phyloP scores from a whole-genome alignment of 2,329 filamentous ascomycete species.

The Aspergillus cejpii region DNA sequence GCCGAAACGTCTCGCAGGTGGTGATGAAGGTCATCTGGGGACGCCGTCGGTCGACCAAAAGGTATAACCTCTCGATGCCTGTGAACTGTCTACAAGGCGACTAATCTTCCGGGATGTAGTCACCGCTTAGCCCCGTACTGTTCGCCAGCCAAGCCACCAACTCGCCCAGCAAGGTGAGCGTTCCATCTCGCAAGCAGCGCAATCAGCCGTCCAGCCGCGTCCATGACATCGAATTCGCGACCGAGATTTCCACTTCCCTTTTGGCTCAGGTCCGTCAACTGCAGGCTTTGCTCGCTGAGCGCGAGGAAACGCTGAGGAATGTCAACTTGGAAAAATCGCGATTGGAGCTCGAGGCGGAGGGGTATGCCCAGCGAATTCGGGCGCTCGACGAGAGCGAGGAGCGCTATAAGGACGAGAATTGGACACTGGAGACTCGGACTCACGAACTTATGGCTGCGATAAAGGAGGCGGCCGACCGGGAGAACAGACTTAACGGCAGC shows the following conservation, averaged over 20 bases:
- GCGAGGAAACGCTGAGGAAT: slow-evolving; percentile 76
- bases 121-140: slow-evolving; percentile 64
- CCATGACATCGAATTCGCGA: slow-evolving; percentile 96
- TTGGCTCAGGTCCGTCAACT: slow-evolving; percentile 90
- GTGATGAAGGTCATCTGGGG: slow-evolving; percentile 49
- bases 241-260: slow-evolving; percentile 91
- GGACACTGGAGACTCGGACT: slow-evolving; percentile 87
- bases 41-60: slow-evolving; percentile 44
- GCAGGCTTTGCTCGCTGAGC: slow-evolving; percentile 75
- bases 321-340: slow-evolving; percentile 67
- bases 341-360: slow-evolving; percentile 75
- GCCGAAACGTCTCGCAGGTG: slow-evolving; percentile 70
- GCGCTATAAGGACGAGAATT: slow-evolving; percentile 96
- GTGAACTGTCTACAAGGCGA: background rate
- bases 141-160: slow-evolving; percentile 78
- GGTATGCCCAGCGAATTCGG: slow-evolving; percentile 70
- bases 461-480: slow-evolving; percentile 71
- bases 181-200: slow-evolving; percentile 78
- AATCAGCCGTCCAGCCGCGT: slow-evolving; percentile 84
- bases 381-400: slow-evolving; percentile 88
- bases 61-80: slow-evolving; percentile 27
- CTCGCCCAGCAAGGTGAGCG: slow-evolving; percentile 82
- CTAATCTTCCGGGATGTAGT: slow-evolving; percentile 40
- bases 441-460: slow-evolving; percentile 71
- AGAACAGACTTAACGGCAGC: slow-evolving; percentile 70